phyloP scores from a whole-genome alignment of 768 basidiomycete species.

The Mycena filopes region DNA sequence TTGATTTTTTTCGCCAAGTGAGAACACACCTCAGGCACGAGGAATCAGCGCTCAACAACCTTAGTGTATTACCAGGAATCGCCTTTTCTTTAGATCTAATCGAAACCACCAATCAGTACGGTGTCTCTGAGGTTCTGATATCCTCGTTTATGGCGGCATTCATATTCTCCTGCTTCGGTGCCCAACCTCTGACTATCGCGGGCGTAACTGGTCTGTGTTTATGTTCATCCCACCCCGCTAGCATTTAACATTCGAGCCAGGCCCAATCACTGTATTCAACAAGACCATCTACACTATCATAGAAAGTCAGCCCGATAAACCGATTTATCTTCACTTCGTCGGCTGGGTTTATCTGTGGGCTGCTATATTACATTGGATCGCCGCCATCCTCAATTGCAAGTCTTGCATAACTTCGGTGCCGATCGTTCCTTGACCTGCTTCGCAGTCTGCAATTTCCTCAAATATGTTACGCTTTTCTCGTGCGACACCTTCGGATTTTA shows the following conservation, averaged over 20 bases:
- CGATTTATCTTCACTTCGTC: constrained; percentile 85
- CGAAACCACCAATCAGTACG: constrained; percentile 90
- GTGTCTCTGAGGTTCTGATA: constrained; percentile 86
- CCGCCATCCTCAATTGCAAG: constrained; percentile 81
- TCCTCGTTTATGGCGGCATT: constrained; percentile 92
- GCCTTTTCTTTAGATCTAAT: constrained; percentile 94
- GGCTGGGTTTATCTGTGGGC: constrained; percentile 96
- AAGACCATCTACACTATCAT: constrained; percentile 88
- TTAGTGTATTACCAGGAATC: constrained; percentile 86
- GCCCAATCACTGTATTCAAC: constrained; percentile 94
- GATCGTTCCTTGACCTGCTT: neutral
- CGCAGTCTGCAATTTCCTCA: constrained; percentile 85
- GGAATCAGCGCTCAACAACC: neutral
- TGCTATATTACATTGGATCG: constrained; percentile 86
- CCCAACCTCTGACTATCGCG: constrained; percentile 91
- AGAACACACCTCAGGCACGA: constrained; percentile 34
- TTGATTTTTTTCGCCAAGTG: constrained; percentile 90
- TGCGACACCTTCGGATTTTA: constrained; percentile 96
- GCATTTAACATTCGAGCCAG: constrained; percentile 44
- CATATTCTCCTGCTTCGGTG: constrained; percentile 86
- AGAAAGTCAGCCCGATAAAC: constrained; percentile 63
- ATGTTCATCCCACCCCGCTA: constrained; percentile 12
- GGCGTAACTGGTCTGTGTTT: constrained; percentile 79
- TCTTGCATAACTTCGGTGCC: constrained; percentile 33
- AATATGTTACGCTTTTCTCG: constrained; percentile 89